These are phyloP conservation scores for Rhizopogon roseolus DNA, from an alignment of 768 basidiomycete species.

Conservation along the genomic window DNA sequence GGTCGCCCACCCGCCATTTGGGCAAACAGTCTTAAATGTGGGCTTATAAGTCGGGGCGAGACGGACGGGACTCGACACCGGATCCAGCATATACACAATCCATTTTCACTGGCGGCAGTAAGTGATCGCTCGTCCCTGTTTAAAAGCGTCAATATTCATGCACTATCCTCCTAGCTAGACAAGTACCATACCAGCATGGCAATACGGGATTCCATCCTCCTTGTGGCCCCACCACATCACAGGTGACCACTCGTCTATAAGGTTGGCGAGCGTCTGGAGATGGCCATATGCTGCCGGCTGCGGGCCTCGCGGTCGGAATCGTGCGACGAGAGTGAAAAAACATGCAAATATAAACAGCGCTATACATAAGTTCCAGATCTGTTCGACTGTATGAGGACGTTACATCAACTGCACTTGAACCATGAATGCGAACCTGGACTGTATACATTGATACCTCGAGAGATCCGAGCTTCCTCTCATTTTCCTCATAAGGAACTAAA, in stretches of 20 bases:
- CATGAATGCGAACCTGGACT: conserved; percentile 24
- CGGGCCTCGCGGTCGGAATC: conserved; percentile 14
- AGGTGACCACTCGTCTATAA: conserved; percentile 21
- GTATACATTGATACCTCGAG: conserved; percentile 26
- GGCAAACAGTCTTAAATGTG: no score
- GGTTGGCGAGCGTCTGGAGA: conserved; percentile 28
- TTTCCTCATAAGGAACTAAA: conserved; percentile 9
- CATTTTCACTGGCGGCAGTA: conserved; percentile 14
- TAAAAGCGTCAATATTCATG: no score
- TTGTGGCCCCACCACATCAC: conserved; percentile 27
- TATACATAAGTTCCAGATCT: no score
- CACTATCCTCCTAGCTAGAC: neutral
- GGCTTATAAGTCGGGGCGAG: neutral
- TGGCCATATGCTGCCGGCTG: conserved; percentile 29
- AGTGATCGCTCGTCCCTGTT: conserved; percentile 20
- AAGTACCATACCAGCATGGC: conserved; percentile 13
- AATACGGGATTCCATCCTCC: neutral
- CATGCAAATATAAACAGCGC: no score
- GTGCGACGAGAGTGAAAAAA: conserved; percentile 11
- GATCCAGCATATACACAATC: conserved; percentile 11
- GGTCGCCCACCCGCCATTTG: no score
- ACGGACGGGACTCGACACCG: neutral
- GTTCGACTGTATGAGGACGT: no score
- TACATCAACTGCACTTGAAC: conserved; percentile 10
- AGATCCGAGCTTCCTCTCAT: conserved; percentile 12